Base-by-base conservation (phyloP, 768 basidiomycete genomes). In the Russula lepida region DNA sequence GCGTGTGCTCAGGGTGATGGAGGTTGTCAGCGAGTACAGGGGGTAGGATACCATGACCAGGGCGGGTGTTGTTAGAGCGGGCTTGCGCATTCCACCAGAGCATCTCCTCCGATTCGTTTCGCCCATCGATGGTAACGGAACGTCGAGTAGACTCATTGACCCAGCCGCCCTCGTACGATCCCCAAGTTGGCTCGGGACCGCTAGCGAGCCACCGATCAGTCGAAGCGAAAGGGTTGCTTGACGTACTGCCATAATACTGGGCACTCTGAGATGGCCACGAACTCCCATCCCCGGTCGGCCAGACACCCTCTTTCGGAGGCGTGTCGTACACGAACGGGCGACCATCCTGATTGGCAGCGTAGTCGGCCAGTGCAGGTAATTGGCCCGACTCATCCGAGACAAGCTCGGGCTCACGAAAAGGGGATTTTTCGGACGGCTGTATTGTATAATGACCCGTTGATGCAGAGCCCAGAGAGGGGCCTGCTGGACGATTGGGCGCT, bases 11-110 rank as follows among this genome's bases (percentile, higher is more conserved):
- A 7, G 87, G 76, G 67, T 89, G 78, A 70, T 91, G 89, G 25
- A 91, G 73, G 54, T 78, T 72, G 49, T 89, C 84, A 12, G 83
- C 83, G 21, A 91, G 75, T 55, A 83, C 71, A 3, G 88, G 84
- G 0, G 89, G 81, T 23, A 91, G 75, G 47, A 89, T 78, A 19
- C 89, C 89, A 1, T 79, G 78, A 3, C 89, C 89, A 0, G 89
- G 89, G 25, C 88, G 83, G 46, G 72, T 69, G 66, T 71, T 68
- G 47, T 58, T 71, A 43, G 74, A 74, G 46, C 81, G 79, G 21
- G 77, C 66, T 19, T 76, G 76, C 8, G 76, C 67, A 69, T 87
- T 80, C 84, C 84, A 90, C 89, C 89, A 91, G 49, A 75, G 74
- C 21, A 70, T 72, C 71, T 91, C 89, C 68, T 91, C 87, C 3